These are phyloP conservation scores for Botryobasidium botryosum DNA, from an alignment of 768 basidiomycete genomes.

Conservation along the genomic window DNA sequence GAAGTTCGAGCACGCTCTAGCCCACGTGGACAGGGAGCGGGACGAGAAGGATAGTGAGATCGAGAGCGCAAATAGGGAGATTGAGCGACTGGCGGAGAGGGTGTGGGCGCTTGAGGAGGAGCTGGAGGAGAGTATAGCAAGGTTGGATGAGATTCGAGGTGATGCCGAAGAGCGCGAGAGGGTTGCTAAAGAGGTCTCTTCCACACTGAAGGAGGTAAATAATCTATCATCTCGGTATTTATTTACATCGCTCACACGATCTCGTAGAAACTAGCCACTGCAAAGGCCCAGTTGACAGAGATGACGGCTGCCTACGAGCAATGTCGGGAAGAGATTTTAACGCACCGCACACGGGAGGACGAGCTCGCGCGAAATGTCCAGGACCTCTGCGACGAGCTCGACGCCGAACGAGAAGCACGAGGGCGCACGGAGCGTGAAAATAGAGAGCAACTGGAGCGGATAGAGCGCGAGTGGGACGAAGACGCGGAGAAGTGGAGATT, in stretches of 20 bases:
- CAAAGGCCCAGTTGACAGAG: slow-evolving; percentile 53
- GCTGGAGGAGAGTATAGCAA: slow-evolving; percentile 32
- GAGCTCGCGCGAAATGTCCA: slow-evolving; percentile 61
- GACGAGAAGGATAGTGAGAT: slow-evolving; percentile 70
- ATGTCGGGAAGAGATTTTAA: slow-evolving; percentile 40
- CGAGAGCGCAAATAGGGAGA: slow-evolving; percentile 50
- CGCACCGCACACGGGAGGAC: slow-evolving; percentile 55
- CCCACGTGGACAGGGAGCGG: slow-evolving; percentile 60
- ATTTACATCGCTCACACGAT: slow-evolving; percentile 2
- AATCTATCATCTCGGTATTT: neutral
- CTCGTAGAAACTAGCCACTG: slow-evolving; percentile 44
- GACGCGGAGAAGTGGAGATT: slow-evolving; percentile 12
- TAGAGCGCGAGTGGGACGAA: slow-evolving; percentile 7
- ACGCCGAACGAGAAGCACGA: slow-evolving; percentile 39
- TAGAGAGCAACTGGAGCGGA: neutral
- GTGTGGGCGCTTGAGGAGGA: slow-evolving; percentile 80
- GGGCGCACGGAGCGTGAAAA: slow-evolving; percentile 27
- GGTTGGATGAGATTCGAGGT: slow-evolving; percentile 40
- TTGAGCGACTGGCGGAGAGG: slow-evolving; percentile 59
- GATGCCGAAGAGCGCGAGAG: slow-evolving; percentile 53
- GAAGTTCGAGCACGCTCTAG: slow-evolving; percentile 59
- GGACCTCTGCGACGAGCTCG: slow-evolving; percentile 42
- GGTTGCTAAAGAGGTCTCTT: slow-evolving; percentile 48
- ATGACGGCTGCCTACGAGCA: slow-evolving; percentile 45
- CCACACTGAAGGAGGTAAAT: slow-evolving; percentile 63